Percentiles rank a stretch among this genome's conserved stretches.
phyloP scores from a whole-genome alignment of 805 yeast species.

The Saturnispora silvae region DNA sequence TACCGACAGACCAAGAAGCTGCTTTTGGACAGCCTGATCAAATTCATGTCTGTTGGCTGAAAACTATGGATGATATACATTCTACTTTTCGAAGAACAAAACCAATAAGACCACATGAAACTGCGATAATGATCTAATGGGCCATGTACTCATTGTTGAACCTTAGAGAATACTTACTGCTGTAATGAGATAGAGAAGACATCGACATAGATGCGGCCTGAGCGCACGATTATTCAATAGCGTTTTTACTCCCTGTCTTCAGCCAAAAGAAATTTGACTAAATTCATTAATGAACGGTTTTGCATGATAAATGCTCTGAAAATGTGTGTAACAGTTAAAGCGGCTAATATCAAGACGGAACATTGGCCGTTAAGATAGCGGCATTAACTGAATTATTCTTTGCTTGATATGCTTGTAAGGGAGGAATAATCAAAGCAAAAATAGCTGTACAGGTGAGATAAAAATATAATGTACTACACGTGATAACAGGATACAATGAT shows the following conservation, averaged over 20 bases:
- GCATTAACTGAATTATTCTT: slow-evolving; percentile 10
- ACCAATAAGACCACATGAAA: slow-evolving; percentile 9
- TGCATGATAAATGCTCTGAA: slow-evolving; percentile 30
- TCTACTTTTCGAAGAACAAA: slow-evolving; percentile 11
- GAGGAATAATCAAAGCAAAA: slow-evolving; percentile 21
- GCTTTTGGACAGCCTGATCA: background rate
- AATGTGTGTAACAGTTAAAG: slow-evolving; percentile 10
- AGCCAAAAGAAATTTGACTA: slow-evolving; percentile 14
- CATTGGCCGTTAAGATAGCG: slow-evolving; percentile 9
- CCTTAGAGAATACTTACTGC: slow-evolving; percentile 10
- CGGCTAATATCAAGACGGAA: slow-evolving; percentile 10
- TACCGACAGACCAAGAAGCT: no score
- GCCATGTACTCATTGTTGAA: slow-evolving; percentile 14
- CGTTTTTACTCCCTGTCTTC: slow-evolving; percentile 18
- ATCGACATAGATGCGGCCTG: slow-evolving; percentile 13
- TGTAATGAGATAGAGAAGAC: slow-evolving; percentile 17
- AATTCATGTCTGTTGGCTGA: slow-evolving; percentile 10
- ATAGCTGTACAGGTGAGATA: slow-evolving; percentile 12
- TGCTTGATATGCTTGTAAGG: slow-evolving; percentile 31
- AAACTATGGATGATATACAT: slow-evolving; percentile 8
- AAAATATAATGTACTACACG: slow-evolving; percentile 14
- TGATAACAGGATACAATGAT: slow-evolving; percentile 7
- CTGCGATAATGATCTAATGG: slow-evolving; percentile 10
- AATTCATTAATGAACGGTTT: slow-evolving; percentile 11
- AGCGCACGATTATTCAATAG: slow-evolving; percentile 13